Evolutionary conservation across 345 rosid genomes (phyloP).

Genomic region (Eucalyptus albens): DNA sequence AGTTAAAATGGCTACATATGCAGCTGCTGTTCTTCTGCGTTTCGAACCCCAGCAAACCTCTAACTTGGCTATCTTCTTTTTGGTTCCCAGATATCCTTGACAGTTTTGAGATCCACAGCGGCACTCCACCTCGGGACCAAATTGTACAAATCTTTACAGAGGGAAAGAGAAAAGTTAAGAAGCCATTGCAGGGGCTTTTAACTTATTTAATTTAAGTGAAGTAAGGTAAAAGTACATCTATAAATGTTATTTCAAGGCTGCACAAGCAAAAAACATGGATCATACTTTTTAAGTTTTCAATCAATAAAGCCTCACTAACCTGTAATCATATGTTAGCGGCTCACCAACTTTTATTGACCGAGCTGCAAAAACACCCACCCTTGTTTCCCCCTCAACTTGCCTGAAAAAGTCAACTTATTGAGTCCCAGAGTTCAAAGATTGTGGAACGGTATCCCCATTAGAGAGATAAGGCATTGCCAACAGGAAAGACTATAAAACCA

Average conservation of each 20-base stretch:
- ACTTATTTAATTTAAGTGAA: not conserved
- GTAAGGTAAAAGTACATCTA: not conserved
- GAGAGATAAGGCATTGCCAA: not conserved
- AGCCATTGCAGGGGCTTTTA: not conserved
- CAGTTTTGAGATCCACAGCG: conserved; percentile 70
- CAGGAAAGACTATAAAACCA: not conserved
- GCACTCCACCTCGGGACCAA: conserved; percentile 87
- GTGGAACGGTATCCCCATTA: not conserved
- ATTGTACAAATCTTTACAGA: conserved; percentile 64
- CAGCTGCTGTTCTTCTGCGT: conserved; percentile 56
- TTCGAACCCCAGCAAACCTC: conserved; percentile 80
- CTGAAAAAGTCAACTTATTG: conserved; percentile 1
- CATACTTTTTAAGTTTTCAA: not conserved
- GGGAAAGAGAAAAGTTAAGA: not conserved
- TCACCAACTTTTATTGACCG: conserved; percentile 70
- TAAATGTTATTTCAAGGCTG: not conserved
- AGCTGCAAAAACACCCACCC: conserved; percentile 91
- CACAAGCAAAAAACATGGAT: not conserved
- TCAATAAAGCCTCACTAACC: conserved; percentile 20
- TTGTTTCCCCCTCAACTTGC: conserved; percentile 93
- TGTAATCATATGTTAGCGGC: conserved; percentile 87
- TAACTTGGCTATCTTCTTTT: conserved; percentile 40
- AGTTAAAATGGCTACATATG: conserved; percentile 18
- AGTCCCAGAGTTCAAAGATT: not conserved
- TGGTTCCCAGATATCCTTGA: conserved; percentile 74